phyloP scores from a whole-genome alignment of 2,329 filamentous ascomycete genomes.

The Fusarium buxicola region DNA sequence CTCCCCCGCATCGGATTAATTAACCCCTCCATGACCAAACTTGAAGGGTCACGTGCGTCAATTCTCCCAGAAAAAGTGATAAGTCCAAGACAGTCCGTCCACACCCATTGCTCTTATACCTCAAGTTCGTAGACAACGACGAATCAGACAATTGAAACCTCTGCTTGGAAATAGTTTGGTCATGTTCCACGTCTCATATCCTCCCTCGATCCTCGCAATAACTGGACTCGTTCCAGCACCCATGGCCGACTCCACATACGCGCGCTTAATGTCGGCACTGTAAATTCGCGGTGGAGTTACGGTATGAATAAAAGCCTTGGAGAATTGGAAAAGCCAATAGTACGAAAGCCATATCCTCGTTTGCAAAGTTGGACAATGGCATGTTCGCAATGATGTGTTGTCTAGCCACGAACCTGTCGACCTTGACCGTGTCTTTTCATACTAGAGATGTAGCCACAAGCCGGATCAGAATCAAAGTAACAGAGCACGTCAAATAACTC shows the following conservation, averaged over 20 bases:
- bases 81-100: too few relatives aligned
- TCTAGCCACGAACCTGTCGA: conserved; percentile 2
- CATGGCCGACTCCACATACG: background rate
- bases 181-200: background rate
- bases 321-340: background rate
- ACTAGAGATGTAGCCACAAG: conserved; percentile 3
- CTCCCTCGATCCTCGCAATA: background rate
- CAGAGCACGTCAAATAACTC: too few relatives aligned
- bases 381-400: background rate
- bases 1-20: too few relatives aligned
- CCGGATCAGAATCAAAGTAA: too few relatives aligned
- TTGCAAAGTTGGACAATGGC: conserved; percentile 4
- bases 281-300: too few relatives aligned
- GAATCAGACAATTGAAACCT: background rate
- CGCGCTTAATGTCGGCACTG: background rate
- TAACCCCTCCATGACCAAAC: too few relatives aligned
- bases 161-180: background rate
- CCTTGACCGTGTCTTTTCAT: background rate
- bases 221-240: too few relatives aligned
- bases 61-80: too few relatives aligned
- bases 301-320: too few relatives aligned
- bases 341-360: background rate
- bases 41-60: too few relatives aligned
- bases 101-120: too few relatives aligned
- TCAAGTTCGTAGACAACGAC: background rate